phyloP scores from a whole-genome alignment of 2,329 filamentous ascomycete genomes.

The Fusarium sp. region DNA sequence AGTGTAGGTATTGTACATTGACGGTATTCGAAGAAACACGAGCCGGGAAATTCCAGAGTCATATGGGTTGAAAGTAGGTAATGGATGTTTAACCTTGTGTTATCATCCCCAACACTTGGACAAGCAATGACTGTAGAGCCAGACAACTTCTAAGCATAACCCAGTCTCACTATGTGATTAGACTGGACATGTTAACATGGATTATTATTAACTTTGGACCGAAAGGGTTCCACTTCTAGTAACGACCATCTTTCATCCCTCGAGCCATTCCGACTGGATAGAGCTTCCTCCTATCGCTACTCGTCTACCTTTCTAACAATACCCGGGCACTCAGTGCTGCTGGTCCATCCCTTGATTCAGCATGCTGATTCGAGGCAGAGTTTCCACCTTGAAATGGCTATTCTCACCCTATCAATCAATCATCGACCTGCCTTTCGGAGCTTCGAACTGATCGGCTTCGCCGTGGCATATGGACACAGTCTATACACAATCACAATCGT shows the following conservation, averaged over 20 bases:
- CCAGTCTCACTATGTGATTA: not conserved
- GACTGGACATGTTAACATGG: not conserved
- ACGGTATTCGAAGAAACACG: not conserved
- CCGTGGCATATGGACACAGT: constrained; percentile 2
- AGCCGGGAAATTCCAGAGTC: not conserved
- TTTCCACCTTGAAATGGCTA: constrained; percentile 12
- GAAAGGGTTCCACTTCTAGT: not conserved
- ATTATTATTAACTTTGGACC: not conserved
- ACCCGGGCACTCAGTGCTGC: not conserved
- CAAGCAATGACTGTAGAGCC: not conserved
- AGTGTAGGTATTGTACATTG: not conserved
- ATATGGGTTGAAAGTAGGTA: not conserved
- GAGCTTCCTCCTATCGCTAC: not conserved
- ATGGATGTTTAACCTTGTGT: not conserved
- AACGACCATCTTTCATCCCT: not conserved
- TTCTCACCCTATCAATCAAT: not conserved
- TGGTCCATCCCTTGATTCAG: not conserved
- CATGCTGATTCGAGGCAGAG: not conserved
- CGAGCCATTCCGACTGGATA: not conserved
- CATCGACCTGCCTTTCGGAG: not conserved
- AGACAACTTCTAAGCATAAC: not conserved
- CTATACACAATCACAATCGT: not conserved
- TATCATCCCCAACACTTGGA: not conserved
- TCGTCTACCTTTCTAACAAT: not conserved
- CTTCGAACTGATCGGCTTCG: not conserved